A percentile compares a stretch with the other conserved stretches of the same genome.
phyloP scores from a whole-genome alignment of 768 basidiomycete genomes.

The Boletus rubroflammeus region DNA sequence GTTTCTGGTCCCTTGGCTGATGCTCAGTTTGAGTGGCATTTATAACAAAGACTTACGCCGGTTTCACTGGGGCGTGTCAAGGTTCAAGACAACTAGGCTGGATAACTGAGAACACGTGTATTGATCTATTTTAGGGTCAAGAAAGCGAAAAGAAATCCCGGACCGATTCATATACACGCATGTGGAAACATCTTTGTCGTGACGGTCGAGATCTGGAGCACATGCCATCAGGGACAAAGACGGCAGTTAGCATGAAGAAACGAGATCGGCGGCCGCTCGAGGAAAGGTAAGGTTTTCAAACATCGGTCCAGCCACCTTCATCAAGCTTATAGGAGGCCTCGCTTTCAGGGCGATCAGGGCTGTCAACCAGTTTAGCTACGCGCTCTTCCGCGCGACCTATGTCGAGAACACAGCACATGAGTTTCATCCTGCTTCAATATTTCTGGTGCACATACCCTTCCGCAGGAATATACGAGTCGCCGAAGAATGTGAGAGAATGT shows the following conservation, averaged over 20 bases:
- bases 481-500: slow-evolving; percentile 85
- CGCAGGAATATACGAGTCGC: slow-evolving; percentile 82
- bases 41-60: neutral
- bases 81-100: neutral
- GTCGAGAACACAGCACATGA: neutral
- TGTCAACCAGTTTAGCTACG: slow-evolving; percentile 87
- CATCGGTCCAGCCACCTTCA: slow-evolving; percentile 87
- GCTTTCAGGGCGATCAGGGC: slow-evolving; percentile 84
- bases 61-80: neutral
- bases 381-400: slow-evolving; percentile 86
- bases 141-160: neutral
- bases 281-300: slow-evolving; percentile 39
- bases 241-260: neutral
- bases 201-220: neutral
- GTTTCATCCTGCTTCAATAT: neutral
- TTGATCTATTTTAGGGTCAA: neutral
- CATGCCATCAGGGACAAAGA: neutral
- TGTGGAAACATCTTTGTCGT: neutral
- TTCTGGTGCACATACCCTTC: slow-evolving; percentile 54
- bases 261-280: neutral
- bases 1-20: neutral
- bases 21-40: neutral
- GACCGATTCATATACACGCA: neutral
- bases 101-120: neutral
- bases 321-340: slow-evolving; percentile 90